phyloP scores from a whole-genome alignment of 805 yeast genomes.

The Pichia ethanolica region DNA sequence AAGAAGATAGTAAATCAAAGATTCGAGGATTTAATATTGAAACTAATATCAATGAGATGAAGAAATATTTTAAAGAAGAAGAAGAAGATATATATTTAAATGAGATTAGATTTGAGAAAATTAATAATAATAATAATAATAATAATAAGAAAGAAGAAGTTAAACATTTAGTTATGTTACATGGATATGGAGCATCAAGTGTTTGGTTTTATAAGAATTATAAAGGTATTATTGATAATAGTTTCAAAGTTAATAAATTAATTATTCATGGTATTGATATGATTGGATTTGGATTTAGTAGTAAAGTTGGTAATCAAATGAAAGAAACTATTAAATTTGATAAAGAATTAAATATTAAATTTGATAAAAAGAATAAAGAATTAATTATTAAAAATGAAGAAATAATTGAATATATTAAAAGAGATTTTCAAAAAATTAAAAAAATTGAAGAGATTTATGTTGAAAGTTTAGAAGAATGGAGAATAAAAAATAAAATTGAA shows the following conservation, averaged over 20 bases:
- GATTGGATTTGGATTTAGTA: slow-evolving; percentile 48
- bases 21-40: slow-evolving; percentile 15
- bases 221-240: slow-evolving; percentile 32
- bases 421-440: slow-evolving; percentile 17
- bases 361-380: slow-evolving; percentile 9
- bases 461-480: slow-evolving; percentile 60
- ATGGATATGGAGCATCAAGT: slow-evolving; percentile 50
- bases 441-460: slow-evolving; percentile 50
- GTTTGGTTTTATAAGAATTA: slow-evolving; percentile 53
- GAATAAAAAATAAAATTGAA: slow-evolving; percentile 38
- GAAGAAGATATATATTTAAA: slow-evolving; percentile 16
- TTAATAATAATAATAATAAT: not conserved
- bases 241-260: slow-evolving; percentile 13
- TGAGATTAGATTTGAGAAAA: slow-evolving; percentile 23
- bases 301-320: slow-evolving; percentile 11
- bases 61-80: too few relatives aligned
- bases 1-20: slow-evolving; percentile 5
- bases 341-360: slow-evolving; percentile 16
- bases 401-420: slow-evolving; percentile 19
- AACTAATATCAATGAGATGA: slow-evolving; percentile 4
- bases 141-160: not conserved
- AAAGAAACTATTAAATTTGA: slow-evolving; percentile 12
- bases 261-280: slow-evolving; percentile 39
- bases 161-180: slow-evolving; percentile 42
- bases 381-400: slow-evolving; percentile 3